Evolutionary conservation across 257 asterid species (phyloP), one percentile per base, ranked within the genome.

Genomic region (Anisodus acutangulus): DNA sequence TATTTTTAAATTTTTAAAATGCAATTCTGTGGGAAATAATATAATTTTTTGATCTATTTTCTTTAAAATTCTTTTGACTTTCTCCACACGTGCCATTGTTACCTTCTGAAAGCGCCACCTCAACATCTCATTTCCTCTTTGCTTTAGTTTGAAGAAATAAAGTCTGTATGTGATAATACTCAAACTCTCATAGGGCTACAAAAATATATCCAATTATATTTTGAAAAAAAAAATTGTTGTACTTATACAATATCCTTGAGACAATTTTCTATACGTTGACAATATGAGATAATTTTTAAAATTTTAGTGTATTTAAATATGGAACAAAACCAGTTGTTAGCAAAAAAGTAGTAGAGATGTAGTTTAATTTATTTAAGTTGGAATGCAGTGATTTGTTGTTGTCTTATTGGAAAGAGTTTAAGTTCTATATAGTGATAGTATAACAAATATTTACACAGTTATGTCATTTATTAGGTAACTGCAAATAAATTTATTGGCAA

Each of bases 21-120:
- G 26, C 26, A 22, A 22, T 22, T 22, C 26, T 22, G 26, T 22
- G 26, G 26, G 26, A 22, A 22, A 22, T 22, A 22, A 22, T 22
- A 22, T 22, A 22, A 22, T 22, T 22, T 22, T 68, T 37, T 68
- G 26, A 68, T 68, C 9, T 68, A 15, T 39, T 39, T 15, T 15
- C 22, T 37, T 22, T 68, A 13, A 66, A 62, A 35, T 2, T 22
- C 11, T 10, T 49, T 0, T 74, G 13, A 0, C 12, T 49, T 74
- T 19, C 80, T n/a, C 12, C 15, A 51, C 13, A 49, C 7, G 19
- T 72, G 43, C 1, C 22, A 0, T 6, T 49, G 47, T 22, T 51
- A 51, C 91, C 88, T 86, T 90, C 22, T 66, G 95, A 93, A 85
- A 93, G 91, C 83, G 85, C 90, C 92, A 87, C 89, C 82, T 88